A percentile compares a stretch with the other conserved stretches of the same genome.
phyloP scores from a whole-genome alignment of 345 rosid species.

The Lenwebbia sp. region DNA sequence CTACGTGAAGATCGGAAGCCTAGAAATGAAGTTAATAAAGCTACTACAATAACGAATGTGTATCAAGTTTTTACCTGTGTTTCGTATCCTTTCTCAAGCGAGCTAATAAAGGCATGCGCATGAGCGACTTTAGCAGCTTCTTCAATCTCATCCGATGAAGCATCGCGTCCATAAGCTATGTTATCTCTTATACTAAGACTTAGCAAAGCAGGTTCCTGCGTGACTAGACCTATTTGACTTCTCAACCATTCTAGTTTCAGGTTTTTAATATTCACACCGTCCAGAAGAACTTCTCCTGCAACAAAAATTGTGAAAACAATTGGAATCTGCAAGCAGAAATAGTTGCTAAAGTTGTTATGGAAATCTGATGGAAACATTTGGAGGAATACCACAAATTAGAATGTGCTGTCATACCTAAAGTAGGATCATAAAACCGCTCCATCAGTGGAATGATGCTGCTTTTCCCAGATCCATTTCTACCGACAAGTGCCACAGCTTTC shows the following conservation, averaged over 20 bases:
- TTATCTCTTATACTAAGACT: constrained; percentile 85
- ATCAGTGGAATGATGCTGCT: constrained; percentile 97
- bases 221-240: constrained; percentile 93
- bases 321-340: constrained; percentile 1
- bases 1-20: background rate
- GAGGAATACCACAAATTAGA: background rate
- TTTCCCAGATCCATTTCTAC: constrained; percentile 99
- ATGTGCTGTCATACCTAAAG: constrained; percentile 43
- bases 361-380: background rate
- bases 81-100: constrained; percentile 82
- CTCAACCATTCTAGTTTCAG: constrained; percentile 88
- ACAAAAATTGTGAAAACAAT: constrained; percentile 8
- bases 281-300: constrained; percentile 98
- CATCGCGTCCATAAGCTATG: constrained; percentile 82
- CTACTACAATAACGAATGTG: background rate
- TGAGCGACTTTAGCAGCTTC: constrained; percentile 98
- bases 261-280: constrained; percentile 91
- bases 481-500: constrained; percentile 96
- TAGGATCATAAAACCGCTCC: constrained; percentile 99
- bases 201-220: constrained; percentile 95
- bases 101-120: constrained; percentile 90
- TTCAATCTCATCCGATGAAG: constrained; percentile 76
- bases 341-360: background rate
- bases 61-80: constrained; percentile 45
- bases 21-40: background rate